Conservation (phyloP, 148 eudicot genomes). For the Cornus kousa region DNA sequence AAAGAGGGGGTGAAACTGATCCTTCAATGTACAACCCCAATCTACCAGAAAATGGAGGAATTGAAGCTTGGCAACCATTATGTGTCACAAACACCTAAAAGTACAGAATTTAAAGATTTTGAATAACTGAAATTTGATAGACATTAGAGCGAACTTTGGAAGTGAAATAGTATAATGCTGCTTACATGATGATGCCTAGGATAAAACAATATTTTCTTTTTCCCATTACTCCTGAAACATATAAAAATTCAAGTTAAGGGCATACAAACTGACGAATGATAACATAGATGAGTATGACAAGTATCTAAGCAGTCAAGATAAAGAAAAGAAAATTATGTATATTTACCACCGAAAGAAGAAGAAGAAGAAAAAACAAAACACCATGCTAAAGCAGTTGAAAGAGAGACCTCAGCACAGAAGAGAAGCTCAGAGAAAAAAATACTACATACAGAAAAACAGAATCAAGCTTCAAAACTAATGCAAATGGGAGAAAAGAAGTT, state of each 20-base stretch:
- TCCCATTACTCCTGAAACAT: slow-evolving; percentile 44
- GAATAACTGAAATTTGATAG: slow-evolving; percentile 2
- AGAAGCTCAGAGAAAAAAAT: not conserved
- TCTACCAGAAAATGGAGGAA: slow-evolving; percentile 80
- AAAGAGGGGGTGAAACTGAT: slow-evolving; percentile 84
- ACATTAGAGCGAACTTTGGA: not conserved
- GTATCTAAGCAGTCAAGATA: not conserved
- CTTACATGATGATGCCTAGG: slow-evolving; percentile 82
- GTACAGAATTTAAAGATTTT: slow-evolving; percentile 18
- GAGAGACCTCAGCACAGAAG: not conserved
- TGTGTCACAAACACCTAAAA: slow-evolving; percentile 54
- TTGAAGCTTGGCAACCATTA: slow-evolving; percentile 74
- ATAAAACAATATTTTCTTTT: slow-evolving; percentile 67
- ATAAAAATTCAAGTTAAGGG: slow-evolving; percentile 10
- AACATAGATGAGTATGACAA: slow-evolving; percentile 1
- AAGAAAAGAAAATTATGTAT: not conserved
- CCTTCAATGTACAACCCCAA: slow-evolving; percentile 91
- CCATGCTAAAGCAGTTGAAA: not conserved
- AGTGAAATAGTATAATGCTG: slow-evolving; percentile 4
- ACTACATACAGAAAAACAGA: not conserved
- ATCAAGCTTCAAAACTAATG: not conserved
- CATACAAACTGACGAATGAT: not conserved
- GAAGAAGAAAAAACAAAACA: not conserved
- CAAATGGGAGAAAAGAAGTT: not conserved
- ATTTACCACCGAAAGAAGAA: slow-evolving; percentile 3